Conservation (phyloP, 2,329 filamentous ascomycete genomes). For the Pseudogymnoascus sp. region DNA sequence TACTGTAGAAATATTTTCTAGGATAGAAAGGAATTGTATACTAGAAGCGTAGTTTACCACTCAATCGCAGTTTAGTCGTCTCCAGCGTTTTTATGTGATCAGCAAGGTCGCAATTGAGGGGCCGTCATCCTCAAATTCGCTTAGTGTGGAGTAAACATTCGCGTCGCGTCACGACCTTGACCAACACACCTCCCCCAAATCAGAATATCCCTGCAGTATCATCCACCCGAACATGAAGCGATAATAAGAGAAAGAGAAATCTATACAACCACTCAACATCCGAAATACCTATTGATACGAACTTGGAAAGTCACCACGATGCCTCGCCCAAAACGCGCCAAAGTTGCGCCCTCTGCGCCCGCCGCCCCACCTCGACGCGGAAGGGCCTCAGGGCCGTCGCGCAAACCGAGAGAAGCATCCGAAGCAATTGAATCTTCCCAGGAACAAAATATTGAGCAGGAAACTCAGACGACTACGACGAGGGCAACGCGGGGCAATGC, state of each 20-base stretch:
- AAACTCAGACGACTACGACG: slow-evolving; percentile 15
- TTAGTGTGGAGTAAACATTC: slow-evolving; percentile 11
- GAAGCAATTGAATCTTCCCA: slow-evolving; percentile 19
- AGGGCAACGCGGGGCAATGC: background rate
- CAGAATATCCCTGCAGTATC: slow-evolving; percentile 5
- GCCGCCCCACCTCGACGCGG: slow-evolving; percentile 14
- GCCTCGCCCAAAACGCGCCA: slow-evolving; percentile 30
- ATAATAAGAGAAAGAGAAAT: slow-evolving; percentile 5
- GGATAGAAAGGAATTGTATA: slow-evolving; percentile 4
- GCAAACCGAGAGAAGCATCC: background rate
- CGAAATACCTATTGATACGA: slow-evolving; percentile 5
- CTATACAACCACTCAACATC: slow-evolving; percentile 1
- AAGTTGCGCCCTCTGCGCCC: slow-evolving; percentile 26
- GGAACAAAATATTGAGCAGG: slow-evolving; percentile 27
- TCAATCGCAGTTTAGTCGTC: background rate
- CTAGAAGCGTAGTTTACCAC: background rate
- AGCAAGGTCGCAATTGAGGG: background rate
- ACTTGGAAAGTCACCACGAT: slow-evolving; percentile 16
- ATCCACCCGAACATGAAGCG: background rate
- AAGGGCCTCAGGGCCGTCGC: slow-evolving; percentile 13
- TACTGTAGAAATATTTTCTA: background rate
- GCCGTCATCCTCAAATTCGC: background rate
- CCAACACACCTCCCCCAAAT: slow-evolving; percentile 1
- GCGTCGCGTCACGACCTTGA: slow-evolving; percentile 11
- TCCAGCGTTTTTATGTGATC: background rate